Evolutionary conservation across 169 alveolate genomes (phyloP).

Genomic region (Plasmodium blacklocki): DNA sequence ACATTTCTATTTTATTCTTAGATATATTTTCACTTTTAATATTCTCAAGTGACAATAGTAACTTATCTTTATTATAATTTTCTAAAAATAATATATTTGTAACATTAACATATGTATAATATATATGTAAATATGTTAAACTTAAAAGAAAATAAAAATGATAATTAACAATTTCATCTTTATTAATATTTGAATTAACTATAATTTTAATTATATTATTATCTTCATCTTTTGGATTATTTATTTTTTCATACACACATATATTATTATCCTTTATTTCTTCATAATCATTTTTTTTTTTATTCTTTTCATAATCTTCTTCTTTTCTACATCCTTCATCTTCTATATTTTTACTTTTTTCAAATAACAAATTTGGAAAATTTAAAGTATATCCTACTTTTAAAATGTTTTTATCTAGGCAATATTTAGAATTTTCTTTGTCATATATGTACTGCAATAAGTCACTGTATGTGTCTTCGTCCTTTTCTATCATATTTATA

Average conservation of each 20-base stretch:
- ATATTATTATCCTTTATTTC: too few species aligned
- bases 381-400: background rate
- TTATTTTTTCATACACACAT: background rate
- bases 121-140: background rate
- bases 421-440: background rate
- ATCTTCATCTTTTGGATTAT: background rate
- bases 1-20: background rate
- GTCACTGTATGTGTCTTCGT: background rate
- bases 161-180: constrained; percentile 6
- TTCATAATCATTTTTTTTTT: background rate
- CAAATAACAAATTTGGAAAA: background rate
- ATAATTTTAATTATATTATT: background rate
- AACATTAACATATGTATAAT: background rate
- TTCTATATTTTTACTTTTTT: background rate
- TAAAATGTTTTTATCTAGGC: background rate
- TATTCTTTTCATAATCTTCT: background rate
- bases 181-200: background rate
- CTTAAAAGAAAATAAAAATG: constrained; percentile 6
- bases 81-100: background rate
- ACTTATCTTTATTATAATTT: background rate
- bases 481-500: too few species aligned
- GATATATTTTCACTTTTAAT: background rate
- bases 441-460: background rate
- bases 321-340: background rate
- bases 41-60: background rate